Percentiles rank a stretch among this genome's conserved stretches.
These are phyloP conservation scores for Ambrosia artemisiifolia DNA, from an alignment of 129 eudicot genomes.

Conservation along the genomic window DNA sequence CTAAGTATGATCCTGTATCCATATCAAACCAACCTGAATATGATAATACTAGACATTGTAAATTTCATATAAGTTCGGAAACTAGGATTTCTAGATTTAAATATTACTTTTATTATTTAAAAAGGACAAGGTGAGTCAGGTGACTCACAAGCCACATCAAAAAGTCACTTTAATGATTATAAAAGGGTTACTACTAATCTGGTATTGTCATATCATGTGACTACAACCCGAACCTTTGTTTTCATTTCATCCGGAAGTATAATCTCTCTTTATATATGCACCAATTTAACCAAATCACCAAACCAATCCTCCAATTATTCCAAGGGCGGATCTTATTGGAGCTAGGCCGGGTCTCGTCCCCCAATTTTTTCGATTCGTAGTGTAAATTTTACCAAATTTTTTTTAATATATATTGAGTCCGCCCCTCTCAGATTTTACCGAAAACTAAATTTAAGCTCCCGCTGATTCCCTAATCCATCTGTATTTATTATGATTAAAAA, in stretches of 20 bases:
- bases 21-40: neutral
- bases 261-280: neutral
- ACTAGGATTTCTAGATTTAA: neutral
- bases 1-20: neutral
- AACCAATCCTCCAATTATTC: neutral
- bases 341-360: no score
- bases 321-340: no score
- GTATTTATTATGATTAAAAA: neutral
- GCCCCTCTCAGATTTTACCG: no score
- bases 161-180: neutral
- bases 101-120: neutral
- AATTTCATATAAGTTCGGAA: neutral
- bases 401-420: no score
- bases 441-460: no score
- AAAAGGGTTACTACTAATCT: constrained; percentile 7
- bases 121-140: neutral
- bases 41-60: neutral
- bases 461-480: no score
- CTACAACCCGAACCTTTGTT: neutral
- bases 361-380: no score
- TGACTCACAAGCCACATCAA: constrained; percentile 5
- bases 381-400: no score
- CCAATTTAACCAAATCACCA: neutral
- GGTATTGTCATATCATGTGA: neutral
- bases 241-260: neutral